These are phyloP conservation scores for Botrytis porri DNA, from an alignment of 2,329 filamentous ascomycete species.

Conservation along the genomic window DNA sequence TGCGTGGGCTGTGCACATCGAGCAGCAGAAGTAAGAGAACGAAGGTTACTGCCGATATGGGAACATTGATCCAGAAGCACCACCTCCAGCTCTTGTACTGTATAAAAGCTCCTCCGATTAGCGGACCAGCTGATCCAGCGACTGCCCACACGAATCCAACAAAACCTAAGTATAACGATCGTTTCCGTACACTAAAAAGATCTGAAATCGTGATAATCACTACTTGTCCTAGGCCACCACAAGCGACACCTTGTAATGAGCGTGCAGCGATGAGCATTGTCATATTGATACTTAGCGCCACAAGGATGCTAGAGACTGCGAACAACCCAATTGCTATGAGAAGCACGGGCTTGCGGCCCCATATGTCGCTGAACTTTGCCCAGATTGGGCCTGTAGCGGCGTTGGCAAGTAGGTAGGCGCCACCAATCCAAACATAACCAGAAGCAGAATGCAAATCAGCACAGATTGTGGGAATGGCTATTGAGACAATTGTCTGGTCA, in stretches of 20 bases:
- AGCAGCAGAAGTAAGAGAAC: constrained; percentile 58
- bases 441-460: constrained; percentile 43
- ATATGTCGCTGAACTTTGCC: constrained; percentile 12
- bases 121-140: constrained; percentile 56
- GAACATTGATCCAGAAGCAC: constrained; percentile 58
- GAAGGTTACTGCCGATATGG: constrained; percentile 41
- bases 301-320: constrained; percentile 46
- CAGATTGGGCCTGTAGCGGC: constrained; percentile 50
- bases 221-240: constrained; percentile 45
- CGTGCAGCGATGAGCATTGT: constrained; percentile 60
- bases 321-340: not conserved
- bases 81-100: constrained; percentile 58
- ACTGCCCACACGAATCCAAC: constrained; percentile 61
- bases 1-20: constrained; percentile 62
- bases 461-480: constrained; percentile 42
- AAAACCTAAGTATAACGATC: constrained; percentile 59
- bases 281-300: constrained; percentile 55
- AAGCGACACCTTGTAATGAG: constrained; percentile 61
- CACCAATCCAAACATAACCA: constrained; percentile 54
- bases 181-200: constrained; percentile 56
- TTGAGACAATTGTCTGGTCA: constrained; percentile 41
- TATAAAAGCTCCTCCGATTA: constrained; percentile 60
- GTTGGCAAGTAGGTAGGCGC: constrained; percentile 44
- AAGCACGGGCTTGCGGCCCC: constrained; percentile 4
- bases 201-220: constrained; percentile 43